phyloP scores from a whole-genome alignment of 352 stramenopile genomes.

The Globisporangium cystogenes region DNA sequence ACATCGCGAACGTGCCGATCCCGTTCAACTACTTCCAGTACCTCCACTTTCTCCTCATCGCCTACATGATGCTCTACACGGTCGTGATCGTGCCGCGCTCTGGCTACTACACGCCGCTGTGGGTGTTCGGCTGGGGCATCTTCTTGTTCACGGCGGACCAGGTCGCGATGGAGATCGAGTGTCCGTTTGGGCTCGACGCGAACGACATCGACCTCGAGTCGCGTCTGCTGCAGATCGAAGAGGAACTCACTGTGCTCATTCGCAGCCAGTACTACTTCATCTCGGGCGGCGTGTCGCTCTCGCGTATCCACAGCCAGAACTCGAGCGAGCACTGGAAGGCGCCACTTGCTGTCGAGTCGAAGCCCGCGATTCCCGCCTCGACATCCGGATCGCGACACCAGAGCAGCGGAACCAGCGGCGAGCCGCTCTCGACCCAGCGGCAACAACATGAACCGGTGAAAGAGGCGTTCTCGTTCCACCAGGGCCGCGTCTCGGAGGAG shows the following conservation, averaged over 20 bases:
- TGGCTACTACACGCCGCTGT: conserved; percentile 65
- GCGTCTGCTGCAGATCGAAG: conserved; percentile 67
- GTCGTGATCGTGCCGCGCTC: conserved; percentile 80
- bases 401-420: background rate
- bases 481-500: conserved; percentile 48
- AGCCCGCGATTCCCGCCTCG: background rate
- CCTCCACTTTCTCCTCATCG: conserved; percentile 56
- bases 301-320: conserved; percentile 7
- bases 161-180: conserved; percentile 82
- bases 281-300: conserved; percentile 33
- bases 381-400: background rate
- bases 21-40: conserved; percentile 88
- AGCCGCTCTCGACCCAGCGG: background rate
- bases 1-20: conserved; percentile 82
- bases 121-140: conserved; percentile 75
- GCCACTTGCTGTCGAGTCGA: background rate
- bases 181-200: conserved; percentile 67
- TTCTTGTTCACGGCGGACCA: conserved; percentile 83
- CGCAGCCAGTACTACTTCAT: conserved; percentile 82
- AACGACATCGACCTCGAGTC: conserved; percentile 82
- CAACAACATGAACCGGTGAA: conserved; percentile 12
- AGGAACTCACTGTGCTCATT: conserved; percentile 76
- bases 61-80: conserved; percentile 80
- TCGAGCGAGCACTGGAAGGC: conserved; percentile 3
- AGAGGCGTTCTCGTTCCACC: conserved; percentile 62